Percentiles rank a stretch among this genome's conserved stretches.
Conservation (phyloP, 169 alveolate genomes). For the Plasmodium relictum region DNA sequence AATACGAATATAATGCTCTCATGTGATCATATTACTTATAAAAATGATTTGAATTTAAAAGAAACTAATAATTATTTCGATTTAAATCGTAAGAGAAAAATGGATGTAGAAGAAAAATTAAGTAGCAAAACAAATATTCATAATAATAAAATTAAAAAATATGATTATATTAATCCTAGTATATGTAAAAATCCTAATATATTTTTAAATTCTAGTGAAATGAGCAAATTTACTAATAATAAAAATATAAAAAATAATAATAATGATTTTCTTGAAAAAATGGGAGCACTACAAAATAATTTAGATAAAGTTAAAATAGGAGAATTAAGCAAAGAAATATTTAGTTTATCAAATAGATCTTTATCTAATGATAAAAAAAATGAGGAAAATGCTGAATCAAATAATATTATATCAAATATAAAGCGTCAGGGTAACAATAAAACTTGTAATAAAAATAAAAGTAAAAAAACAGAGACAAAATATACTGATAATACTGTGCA, state of each 20-base stretch:
- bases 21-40: background rate
- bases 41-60: conserved; percentile 18
- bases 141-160: background rate
- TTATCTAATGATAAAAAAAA: too few species aligned
- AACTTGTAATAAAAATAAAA: too few species aligned
- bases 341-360: background rate
- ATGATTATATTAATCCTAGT: background rate
- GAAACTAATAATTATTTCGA: conserved; percentile 20
- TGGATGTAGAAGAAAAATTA: conserved; percentile 18
- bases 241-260: background rate
- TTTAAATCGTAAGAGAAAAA: conserved; percentile 32
- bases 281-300: background rate
- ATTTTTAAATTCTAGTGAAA: too few species aligned
- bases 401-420: too few species aligned
- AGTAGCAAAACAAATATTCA: conserved; percentile 9
- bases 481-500: too few species aligned
- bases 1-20: background rate
- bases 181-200: too few species aligned
- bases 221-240: background rate
- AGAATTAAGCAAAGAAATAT: background rate
- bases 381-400: too few species aligned
- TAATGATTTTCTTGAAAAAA: background rate
- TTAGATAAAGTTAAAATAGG: background rate
- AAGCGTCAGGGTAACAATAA: too few species aligned
- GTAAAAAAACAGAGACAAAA: too few species aligned